phyloP scores from a whole-genome alignment of 2,329 filamentous ascomycete species.

The Sarocladiaceae sp. region DNA sequence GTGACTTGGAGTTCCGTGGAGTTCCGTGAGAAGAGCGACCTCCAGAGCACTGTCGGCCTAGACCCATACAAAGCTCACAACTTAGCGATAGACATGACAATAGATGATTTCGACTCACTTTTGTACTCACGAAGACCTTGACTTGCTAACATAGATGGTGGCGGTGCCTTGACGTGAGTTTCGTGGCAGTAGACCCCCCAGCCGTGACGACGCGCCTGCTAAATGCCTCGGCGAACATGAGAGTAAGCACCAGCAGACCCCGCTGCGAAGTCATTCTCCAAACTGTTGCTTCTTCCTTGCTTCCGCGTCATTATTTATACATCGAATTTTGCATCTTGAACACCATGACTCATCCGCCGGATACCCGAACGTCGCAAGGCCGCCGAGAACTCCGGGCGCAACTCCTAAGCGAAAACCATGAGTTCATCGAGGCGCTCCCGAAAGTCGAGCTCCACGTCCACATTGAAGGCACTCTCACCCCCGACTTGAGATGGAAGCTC shows the following conservation, averaged over 20 bases:
- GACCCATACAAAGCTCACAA: no score
- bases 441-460: slow-evolving; percentile 79
- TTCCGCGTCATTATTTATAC: neutral
- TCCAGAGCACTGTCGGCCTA: no score
- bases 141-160: no score
- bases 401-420: neutral
- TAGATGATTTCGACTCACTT: no score
- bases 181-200: no score
- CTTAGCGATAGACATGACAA: no score
- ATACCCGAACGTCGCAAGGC: neutral
- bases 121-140: no score
- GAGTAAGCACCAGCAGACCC: neutral
- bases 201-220: no score
- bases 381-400: neutral
- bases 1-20: no score
- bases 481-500: slow-evolving; percentile 63
- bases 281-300: neutral
- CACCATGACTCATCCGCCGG: neutral
- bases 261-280: neutral
- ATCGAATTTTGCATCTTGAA: neutral
- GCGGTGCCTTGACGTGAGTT: no score
- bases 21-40: no score
- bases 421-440: slow-evolving; percentile 58
- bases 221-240: no score
- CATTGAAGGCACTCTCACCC: slow-evolving; percentile 68